A percentile compares a stretch with the other conserved stretches of the same genome.
phyloP scores from a whole-genome alignment of 441 rosid species.

The Brassica hybrid region DNA sequence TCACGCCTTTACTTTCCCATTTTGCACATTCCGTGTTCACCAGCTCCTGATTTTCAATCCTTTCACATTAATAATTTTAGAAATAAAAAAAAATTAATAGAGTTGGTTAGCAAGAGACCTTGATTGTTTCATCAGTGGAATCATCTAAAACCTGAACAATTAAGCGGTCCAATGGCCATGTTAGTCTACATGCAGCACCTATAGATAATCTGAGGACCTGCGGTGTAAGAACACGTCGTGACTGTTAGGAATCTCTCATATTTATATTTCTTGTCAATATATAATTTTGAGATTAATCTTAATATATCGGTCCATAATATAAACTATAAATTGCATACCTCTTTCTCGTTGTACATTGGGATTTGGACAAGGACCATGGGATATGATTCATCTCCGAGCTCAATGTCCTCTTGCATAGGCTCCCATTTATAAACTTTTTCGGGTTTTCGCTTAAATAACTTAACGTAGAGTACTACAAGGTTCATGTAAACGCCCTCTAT shows the following conservation, averaged over 20 bases:
- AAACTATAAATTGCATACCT: constrained; percentile 44
- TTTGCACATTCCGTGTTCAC: constrained; percentile 32
- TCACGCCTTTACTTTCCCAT: constrained; percentile 33
- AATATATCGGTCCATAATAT: no score
- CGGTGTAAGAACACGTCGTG: background rate
- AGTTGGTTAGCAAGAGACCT: constrained; percentile 44
- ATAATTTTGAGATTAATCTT: background rate
- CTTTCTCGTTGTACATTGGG: constrained; percentile 86
- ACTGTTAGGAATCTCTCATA: background rate
- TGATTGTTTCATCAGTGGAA: constrained; percentile 59
- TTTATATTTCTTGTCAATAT: background rate
- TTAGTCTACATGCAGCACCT: constrained; percentile 69
- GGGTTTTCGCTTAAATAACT: constrained; percentile 67
- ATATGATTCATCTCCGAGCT: constrained; percentile 62
- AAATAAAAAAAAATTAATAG: background rate
- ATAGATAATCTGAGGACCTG: constrained; percentile 67
- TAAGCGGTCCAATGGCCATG: constrained; percentile 65
- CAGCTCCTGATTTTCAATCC: constrained; percentile 18
- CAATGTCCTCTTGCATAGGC: constrained; percentile 68
- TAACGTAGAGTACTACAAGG: constrained; percentile 56
- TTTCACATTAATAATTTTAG: background rate
- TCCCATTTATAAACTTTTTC: constrained; percentile 73
- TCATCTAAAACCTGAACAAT: constrained; percentile 70
- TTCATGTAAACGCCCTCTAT: constrained; percentile 76
- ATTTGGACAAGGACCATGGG: constrained; percentile 85